Conservation (phyloP, 179 eudicot species). For the Heliamphora pulchella region DNA sequence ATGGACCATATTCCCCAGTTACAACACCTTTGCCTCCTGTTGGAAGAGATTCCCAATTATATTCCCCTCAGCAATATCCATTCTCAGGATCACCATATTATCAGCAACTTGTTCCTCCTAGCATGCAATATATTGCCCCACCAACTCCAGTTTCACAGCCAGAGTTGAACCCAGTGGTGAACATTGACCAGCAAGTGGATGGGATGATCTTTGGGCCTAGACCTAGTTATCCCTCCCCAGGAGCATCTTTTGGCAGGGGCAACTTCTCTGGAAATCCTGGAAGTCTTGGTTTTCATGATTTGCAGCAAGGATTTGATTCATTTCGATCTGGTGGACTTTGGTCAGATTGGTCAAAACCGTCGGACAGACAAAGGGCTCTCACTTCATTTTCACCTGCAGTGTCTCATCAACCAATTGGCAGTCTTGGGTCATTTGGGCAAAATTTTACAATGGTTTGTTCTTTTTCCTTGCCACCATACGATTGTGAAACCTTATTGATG, state of each 20-base stretch:
- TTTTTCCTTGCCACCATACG: background rate
- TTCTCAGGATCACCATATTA: slow-evolving; percentile 15
- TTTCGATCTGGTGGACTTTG: slow-evolving; percentile 15
- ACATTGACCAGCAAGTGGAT: slow-evolving; percentile 12
- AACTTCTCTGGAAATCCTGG: slow-evolving; percentile 17
- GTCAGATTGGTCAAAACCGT: slow-evolving; percentile 16
- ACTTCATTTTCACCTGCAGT: slow-evolving; percentile 19
- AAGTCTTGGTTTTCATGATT: slow-evolving; percentile 8
- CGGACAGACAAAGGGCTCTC: slow-evolving; percentile 11
- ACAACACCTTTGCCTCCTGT: slow-evolving; percentile 19
- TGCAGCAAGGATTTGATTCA: slow-evolving; percentile 12
- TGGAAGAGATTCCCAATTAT: slow-evolving; percentile 10
- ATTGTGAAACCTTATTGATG: background rate
- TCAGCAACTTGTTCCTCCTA: slow-evolving; percentile 15
- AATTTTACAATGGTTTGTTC: slow-evolving; percentile 13
- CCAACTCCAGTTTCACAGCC: slow-evolving; percentile 15
- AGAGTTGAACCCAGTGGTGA: slow-evolving; percentile 4
- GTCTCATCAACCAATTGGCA: slow-evolving; percentile 12
- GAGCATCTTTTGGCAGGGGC: slow-evolving; percentile 16
- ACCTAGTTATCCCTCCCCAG: slow-evolving; percentile 15
- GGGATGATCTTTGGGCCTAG: slow-evolving; percentile 13
- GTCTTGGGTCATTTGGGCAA: slow-evolving; percentile 14
- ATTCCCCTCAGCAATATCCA: slow-evolving; percentile 10
- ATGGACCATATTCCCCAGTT: slow-evolving; percentile 18
- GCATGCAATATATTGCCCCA: slow-evolving; percentile 15